Base-by-base conservation (phyloP, 495 filamentous ascomycete species). In the Penicillium atrosanguineum region DNA sequence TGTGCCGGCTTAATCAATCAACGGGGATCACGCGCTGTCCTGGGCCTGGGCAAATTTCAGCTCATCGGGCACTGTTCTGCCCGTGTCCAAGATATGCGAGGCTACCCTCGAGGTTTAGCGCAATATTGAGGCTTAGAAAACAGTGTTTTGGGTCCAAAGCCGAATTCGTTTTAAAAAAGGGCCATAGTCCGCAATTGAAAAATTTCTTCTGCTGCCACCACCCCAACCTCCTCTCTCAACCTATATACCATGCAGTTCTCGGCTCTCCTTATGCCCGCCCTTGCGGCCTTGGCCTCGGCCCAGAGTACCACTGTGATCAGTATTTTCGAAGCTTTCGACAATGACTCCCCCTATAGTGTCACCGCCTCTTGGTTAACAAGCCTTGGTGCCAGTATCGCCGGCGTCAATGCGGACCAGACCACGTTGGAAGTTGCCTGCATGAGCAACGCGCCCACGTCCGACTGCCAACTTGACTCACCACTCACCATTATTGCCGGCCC, bases 371-470 rank as follows among this genome's bases (percentile, higher is more conserved):
- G 6, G 12, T 60, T 57, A 41, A 47, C 49, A 18, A 66, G 67
- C 60, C 53, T 46, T 21, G 65, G 42, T 11, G 67, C 49, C 50
- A 62, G 67, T 29, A 50, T 68, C 7, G 47, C 45, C n/a, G 59
- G 48, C 41, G 50, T 66, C 53, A 61, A 67, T 46, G 52, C 56
- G 11, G 25, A 34, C 11, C 58, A 55, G 6, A 68, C 67, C 15
- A 70, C 67, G 46, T 70, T 66, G 54, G 39, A 62, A n/a, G 44
- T 70, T 20, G 34, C n/a, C 42, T 70, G 67, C 23, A 12, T 53
- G 16, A 42, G 29, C 23, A 56, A 21, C 31, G 67, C 67, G 6
- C 50, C 55, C 34, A 53, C 49, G 4, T 40, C 45, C 15, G 46
- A 62, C 34, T 70, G 67, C 43, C 23, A 50, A 4, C 41, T 65